phyloP scores from a whole-genome alignment of 1,284 basidiomycete genomes.

The Boletus smithii region DNA sequence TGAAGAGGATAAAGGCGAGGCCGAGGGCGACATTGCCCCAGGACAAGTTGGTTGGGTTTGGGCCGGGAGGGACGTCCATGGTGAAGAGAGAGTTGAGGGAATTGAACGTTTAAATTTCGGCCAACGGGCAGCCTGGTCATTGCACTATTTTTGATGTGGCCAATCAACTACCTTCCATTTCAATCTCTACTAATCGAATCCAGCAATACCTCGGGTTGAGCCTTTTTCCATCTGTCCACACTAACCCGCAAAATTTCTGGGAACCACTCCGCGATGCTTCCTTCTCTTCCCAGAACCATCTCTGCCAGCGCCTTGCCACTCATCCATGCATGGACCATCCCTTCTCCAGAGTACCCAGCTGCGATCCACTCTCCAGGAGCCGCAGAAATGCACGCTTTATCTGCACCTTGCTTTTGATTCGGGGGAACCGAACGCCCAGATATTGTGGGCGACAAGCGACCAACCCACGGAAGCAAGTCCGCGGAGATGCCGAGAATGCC shows the following conservation, averaged over 20 bases:
- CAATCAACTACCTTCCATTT: slow-evolving; percentile 10
- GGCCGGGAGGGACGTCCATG: slow-evolving; percentile 25
- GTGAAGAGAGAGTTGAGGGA: background rate
- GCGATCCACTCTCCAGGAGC: slow-evolving; percentile 48
- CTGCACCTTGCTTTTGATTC: background rate
- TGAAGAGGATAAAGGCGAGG: slow-evolving; percentile 67
- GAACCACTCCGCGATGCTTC: slow-evolving; percentile 41
- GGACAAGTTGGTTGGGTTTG: slow-evolving; percentile 37
- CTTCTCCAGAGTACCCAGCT: slow-evolving; percentile 35
- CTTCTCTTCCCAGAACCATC: slow-evolving; percentile 36
- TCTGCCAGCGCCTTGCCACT: slow-evolving; percentile 34
- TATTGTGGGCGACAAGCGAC: slow-evolving; percentile 38
- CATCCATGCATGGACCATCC: slow-evolving; percentile 38
- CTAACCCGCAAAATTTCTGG: slow-evolving; percentile 42
- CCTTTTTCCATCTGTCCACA: slow-evolving; percentile 42
- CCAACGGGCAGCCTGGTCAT: no score
- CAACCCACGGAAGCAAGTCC: slow-evolving; percentile 46
- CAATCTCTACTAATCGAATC: slow-evolving; percentile 7
- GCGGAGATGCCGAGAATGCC: slow-evolving; percentile 50
- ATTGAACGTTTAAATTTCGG: no score
- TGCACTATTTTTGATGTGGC: no score
- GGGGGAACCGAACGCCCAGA: slow-evolving; percentile 34
- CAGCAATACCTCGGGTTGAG: slow-evolving; percentile 35
- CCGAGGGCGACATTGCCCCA: slow-evolving; percentile 75
- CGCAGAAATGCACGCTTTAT: slow-evolving; percentile 15